phyloP scores from a whole-genome alignment of 2,329 filamentous ascomycete species.

The Exophiala xenobiotica region DNA sequence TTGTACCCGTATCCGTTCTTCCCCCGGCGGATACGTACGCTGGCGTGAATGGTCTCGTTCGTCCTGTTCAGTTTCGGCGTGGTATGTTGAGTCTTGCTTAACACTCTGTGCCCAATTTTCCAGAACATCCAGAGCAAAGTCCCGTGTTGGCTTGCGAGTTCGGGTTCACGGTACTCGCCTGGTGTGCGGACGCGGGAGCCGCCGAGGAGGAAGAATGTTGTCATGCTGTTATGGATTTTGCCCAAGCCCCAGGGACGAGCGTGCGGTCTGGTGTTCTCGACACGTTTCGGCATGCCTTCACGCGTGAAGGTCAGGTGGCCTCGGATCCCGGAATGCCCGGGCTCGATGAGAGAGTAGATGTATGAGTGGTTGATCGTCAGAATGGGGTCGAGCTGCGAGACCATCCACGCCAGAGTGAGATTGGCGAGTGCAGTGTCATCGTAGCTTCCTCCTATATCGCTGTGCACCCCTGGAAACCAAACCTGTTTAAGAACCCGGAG shows the following conservation, averaged over 20 bases:
- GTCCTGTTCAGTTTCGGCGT: slow-evolving; percentile 46
- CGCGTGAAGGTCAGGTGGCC: slow-evolving; percentile 12
- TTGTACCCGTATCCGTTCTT: slow-evolving; percentile 53
- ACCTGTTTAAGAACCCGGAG: slow-evolving; percentile 41
- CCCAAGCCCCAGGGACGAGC: slow-evolving; percentile 29
- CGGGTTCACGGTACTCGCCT: slow-evolving; percentile 29
- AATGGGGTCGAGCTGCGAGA: slow-evolving; percentile 40
- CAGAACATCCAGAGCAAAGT: slow-evolving; percentile 23
- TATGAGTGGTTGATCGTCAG: slow-evolving; percentile 30
- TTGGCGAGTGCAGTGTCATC: slow-evolving; percentile 50
- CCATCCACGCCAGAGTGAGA: slow-evolving; percentile 53
- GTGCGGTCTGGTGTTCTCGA: slow-evolving; percentile 15
- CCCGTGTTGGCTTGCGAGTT: slow-evolving; percentile 22
- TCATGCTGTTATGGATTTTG: slow-evolving; percentile 32
- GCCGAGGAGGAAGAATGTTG: slow-evolving; percentile 25
- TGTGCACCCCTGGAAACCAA: slow-evolving; percentile 51
- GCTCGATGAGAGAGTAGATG: slow-evolving; percentile 15
- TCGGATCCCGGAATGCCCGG: slow-evolving; percentile 17
- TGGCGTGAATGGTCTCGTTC: slow-evolving; percentile 57
- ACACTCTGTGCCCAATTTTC: slow-evolving; percentile 8
- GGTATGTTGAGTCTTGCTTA: slow-evolving; percentile 1
- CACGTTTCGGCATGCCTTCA: slow-evolving; percentile 11
- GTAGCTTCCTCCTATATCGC: slow-evolving; percentile 50
- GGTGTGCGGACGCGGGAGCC: slow-evolving; percentile 29
- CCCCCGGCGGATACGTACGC: slow-evolving; percentile 54